phyloP scores from a whole-genome alignment of 2,329 filamentous ascomycete genomes.

The Colletotrichum cordylinicola region DNA sequence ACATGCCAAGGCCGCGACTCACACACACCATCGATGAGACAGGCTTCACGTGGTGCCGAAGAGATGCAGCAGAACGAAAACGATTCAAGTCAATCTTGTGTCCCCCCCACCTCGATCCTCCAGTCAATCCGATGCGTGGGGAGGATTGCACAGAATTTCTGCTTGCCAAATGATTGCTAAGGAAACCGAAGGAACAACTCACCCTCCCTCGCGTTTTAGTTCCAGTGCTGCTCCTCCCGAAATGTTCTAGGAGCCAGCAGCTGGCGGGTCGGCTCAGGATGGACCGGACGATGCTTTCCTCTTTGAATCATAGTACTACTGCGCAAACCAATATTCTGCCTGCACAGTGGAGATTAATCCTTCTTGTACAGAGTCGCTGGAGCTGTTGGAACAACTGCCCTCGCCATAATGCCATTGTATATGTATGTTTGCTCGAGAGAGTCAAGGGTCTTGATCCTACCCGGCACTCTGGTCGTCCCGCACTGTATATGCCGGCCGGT shows the following conservation, averaged over 20 bases:
- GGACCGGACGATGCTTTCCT: not conserved
- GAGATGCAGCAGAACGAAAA: not conserved
- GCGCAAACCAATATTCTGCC: not conserved
- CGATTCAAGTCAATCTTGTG: not conserved
- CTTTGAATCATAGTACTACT: not conserved
- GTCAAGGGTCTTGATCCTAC: not conserved
- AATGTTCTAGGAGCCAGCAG: not conserved
- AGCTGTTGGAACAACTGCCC: not conserved
- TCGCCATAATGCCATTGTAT: not conserved
- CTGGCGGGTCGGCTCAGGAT: not conserved
- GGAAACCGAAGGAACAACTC: not conserved
- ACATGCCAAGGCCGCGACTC: not conserved
- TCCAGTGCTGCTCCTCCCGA: not conserved
- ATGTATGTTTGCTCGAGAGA: not conserved
- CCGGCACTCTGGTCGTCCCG: not conserved
- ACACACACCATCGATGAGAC: not conserved
- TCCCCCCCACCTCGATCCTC: not conserved
- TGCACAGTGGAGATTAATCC: not conserved
- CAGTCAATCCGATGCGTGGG: not conserved
- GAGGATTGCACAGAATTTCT: not conserved
- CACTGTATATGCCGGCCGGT: not conserved
- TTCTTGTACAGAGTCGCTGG: not conserved
- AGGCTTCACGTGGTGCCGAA: not conserved
- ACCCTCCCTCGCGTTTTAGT: not conserved
- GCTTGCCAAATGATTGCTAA: not conserved